phyloP scores from a whole-genome alignment of 139 green algal genomes.

The Haematococcus sp. region DNA sequence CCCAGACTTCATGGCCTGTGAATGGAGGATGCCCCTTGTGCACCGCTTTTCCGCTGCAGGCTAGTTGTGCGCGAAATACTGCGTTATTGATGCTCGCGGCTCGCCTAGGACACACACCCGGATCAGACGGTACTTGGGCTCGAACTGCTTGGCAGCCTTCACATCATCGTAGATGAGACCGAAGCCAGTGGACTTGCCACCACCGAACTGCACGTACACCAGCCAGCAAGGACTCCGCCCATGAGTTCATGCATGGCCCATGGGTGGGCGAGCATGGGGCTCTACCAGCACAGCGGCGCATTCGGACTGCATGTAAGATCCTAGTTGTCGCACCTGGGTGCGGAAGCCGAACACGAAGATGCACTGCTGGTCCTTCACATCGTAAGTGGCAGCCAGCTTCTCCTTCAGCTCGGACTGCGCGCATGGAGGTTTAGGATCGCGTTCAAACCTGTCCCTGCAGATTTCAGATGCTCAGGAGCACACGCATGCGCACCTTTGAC shows the following conservation, averaged over 20 bases:
- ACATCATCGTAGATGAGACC: constrained; percentile 98
- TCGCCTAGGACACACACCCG: constrained; percentile 49
- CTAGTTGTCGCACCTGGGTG: constrained; percentile 71
- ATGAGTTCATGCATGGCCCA: constrained; percentile 2
- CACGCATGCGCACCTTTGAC: constrained; percentile 77
- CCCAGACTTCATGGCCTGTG: too few relatives aligned
- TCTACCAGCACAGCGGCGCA: background rate
- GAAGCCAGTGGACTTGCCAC: constrained; percentile 98
- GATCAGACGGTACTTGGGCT: constrained; percentile 96
- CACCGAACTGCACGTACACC: constrained; percentile 82
- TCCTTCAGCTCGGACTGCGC: constrained; percentile 88
- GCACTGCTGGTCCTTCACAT: constrained; percentile 82
- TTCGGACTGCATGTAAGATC: background rate
- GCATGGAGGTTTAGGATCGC: background rate
- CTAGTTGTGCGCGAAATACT: too few relatives aligned
- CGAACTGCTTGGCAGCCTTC: constrained; percentile 94
- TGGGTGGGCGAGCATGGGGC: too few relatives aligned
- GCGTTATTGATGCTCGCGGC: too few relatives aligned
- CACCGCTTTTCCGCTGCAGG: too few relatives aligned
- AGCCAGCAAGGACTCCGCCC: background rate
- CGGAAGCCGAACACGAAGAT: constrained; percentile 97
- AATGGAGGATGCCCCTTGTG: too few relatives aligned
- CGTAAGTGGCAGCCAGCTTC: constrained; percentile 95
- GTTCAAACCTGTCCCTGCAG: background rate
- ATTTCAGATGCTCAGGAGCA: background rate